Conservation (phyloP, 805 yeast genomes). For the Deakozyma indianensis region DNA sequence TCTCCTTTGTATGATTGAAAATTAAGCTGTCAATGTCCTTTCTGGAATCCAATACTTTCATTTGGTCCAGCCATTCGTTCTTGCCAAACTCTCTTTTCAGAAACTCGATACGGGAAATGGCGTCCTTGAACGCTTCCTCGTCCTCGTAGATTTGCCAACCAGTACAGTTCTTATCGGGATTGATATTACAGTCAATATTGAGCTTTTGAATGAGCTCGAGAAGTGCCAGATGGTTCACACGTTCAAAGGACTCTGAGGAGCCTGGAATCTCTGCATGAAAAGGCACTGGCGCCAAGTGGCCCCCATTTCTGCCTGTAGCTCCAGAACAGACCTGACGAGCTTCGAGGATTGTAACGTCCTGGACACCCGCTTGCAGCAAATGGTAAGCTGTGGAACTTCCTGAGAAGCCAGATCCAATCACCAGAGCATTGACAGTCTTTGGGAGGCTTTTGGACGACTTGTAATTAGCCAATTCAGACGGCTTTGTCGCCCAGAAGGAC, state of each 20-base stretch:
- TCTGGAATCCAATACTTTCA: constrained; percentile 15
- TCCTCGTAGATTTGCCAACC: constrained; percentile 3
- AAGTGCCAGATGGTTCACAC: constrained; percentile 21
- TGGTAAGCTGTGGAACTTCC: constrained; percentile 29
- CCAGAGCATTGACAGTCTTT: constrained; percentile 23
- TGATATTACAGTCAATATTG: constrained; percentile 23
- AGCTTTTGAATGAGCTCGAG: constrained; percentile 21
- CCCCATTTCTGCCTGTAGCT: constrained; percentile 38
- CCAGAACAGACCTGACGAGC: constrained; percentile 29
- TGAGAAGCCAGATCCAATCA: constrained; percentile 33
- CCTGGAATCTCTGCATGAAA: background rate
- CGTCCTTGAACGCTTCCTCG: background rate
- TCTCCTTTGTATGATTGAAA: background rate
- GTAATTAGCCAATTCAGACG: constrained; percentile 4
- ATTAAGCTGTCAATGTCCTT: background rate
- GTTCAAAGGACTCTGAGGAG: constrained; percentile 18
- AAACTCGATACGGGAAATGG: constrained; percentile 14
- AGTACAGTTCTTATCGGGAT: background rate
- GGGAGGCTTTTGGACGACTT: constrained; percentile 19
- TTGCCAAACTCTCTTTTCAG: constrained; percentile 18
- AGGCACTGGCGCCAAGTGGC: constrained; percentile 28
- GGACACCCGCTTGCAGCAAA: constrained; percentile 11
- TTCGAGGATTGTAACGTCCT: constrained; percentile 23
- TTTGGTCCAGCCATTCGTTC: constrained; percentile 9
- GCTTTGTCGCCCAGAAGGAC: constrained; percentile 6